Conservation (phyloP, 441 rosid species). For the Aleurites moluccanus region DNA sequence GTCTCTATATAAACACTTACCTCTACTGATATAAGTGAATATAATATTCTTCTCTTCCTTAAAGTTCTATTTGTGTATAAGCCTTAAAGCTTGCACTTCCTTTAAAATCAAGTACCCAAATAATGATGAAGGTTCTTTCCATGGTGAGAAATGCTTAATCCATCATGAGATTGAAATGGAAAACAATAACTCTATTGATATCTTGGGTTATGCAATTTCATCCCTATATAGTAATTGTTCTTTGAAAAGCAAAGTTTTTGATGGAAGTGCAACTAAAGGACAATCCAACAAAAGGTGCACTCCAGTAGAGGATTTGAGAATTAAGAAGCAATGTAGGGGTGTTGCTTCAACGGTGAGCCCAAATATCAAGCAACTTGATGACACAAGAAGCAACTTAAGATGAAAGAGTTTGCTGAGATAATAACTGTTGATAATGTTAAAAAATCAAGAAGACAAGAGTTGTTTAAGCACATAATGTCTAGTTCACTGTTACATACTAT, state of each 20-base stretch:
- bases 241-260: slow-evolving; percentile 11
- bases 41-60: no score
- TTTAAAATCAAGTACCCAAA: slow-evolving; percentile 22
- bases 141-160: background rate
- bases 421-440: background rate
- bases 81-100: no score
- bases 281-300: background rate
- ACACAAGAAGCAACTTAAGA: background rate
- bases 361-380: background rate
- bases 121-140: background rate
- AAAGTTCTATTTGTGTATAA: no score
- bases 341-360: background rate
- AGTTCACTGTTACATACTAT: no score
- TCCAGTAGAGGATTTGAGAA: background rate
- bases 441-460: background rate
- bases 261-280: background rate
- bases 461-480: background rate
- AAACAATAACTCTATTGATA: background rate
- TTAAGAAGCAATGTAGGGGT: background rate
- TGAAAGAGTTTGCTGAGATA: background rate
- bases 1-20: no score
- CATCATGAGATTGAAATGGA: slow-evolving; percentile 4
- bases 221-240: background rate
- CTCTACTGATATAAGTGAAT: no score
- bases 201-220: background rate